Conservation (phyloP, 2,329 filamentous ascomycete species). For the Aureobasidium melanogenum region DNA sequence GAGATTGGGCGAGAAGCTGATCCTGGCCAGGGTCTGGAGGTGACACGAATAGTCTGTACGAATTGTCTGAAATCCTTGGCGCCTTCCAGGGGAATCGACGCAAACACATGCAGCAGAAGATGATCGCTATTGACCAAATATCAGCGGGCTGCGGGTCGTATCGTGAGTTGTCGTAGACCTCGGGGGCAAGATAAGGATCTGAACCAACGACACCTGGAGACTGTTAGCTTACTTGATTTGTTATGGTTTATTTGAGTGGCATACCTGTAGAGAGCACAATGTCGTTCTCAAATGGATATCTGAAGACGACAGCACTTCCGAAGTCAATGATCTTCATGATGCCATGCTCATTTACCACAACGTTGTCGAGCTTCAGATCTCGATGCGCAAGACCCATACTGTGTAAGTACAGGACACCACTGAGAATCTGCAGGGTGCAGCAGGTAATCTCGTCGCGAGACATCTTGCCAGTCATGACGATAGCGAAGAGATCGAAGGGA, state of each 20-base stretch:
- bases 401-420: slow-evolving; percentile 88
- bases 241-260: no score
- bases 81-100: slow-evolving; percentile 96
- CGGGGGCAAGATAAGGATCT: slow-evolving; percentile 91
- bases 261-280: slow-evolving; percentile 72
- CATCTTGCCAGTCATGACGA: slow-evolving; percentile 99
- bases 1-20: slow-evolving; percentile 18
- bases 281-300: slow-evolving; percentile 91
- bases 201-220: slow-evolving; percentile 65
- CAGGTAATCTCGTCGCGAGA: slow-evolving; percentile 81
- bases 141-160: slow-evolving; percentile 93
- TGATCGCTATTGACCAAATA: slow-evolving; percentile 97
- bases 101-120: slow-evolving; percentile 97
- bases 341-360: slow-evolving; percentile 89
- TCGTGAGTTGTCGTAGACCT: slow-evolving; percentile 87
- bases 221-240: slow-evolving; percentile 16
- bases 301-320: slow-evolving; percentile 91
- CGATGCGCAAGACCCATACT: slow-evolving; percentile 91
- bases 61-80: slow-evolving; percentile 83
- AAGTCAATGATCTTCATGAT: slow-evolving; percentile 99
- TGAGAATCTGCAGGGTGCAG: slow-evolving; percentile 87
- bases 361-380: slow-evolving; percentile 94
- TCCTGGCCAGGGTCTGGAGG: slow-evolving; percentile 63
- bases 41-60: slow-evolving; percentile 85
- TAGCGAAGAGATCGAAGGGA: slow-evolving; percentile 90